Evolutionary conservation across 805 yeast species (phyloP).

Genomic region (Wickerhamomyces strasburgensis): DNA sequence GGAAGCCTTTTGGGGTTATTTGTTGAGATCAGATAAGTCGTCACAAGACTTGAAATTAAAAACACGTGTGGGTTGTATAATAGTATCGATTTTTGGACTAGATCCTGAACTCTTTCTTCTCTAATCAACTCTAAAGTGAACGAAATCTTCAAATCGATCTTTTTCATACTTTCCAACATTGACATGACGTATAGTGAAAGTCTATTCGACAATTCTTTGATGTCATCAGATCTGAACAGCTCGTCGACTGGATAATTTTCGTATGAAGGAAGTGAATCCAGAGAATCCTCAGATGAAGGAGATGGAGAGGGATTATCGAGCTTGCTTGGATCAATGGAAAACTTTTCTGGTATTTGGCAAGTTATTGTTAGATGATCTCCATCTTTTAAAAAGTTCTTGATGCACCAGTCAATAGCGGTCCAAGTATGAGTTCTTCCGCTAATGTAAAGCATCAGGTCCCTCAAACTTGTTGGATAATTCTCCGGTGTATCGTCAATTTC

Average conservation of each 20-base stretch:
- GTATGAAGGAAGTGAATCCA: conserved; percentile 4
- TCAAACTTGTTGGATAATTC: conserved; percentile 14
- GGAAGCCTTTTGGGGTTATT: conserved; percentile 15
- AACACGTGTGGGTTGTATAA: conserved; percentile 21
- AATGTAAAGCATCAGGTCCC: conserved; percentile 21
- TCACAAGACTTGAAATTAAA: conserved; percentile 14
- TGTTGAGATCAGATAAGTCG: conserved; percentile 6
- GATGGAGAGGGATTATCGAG: conserved; percentile 1
- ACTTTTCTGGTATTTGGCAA: conserved; percentile 17
- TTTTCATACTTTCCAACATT: conserved; percentile 9
- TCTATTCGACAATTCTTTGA: conserved; percentile 12
- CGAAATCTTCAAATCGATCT: conserved; percentile 15
- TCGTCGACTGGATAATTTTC: conserved; percentile 14
- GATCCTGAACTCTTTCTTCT: conserved; percentile 8
- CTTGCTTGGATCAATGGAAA: conserved; percentile 7
- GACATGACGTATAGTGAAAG: conserved; percentile 14
- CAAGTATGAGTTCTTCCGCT: conserved; percentile 23
- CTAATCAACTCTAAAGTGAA: conserved; percentile 24
- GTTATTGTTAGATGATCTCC: conserved; percentile 23
- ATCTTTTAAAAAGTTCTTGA: conserved; percentile 17
- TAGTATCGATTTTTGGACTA: conserved; percentile 15
- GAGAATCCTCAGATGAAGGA: conserved; percentile 2
- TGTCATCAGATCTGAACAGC: conserved; percentile 8
- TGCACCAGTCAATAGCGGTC: conserved; percentile 22
- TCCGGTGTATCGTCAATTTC: conserved; percentile 1